Base-by-base conservation (phyloP, 2,329 filamentous ascomycete genomes). In the Huntiella decipiens region DNA sequence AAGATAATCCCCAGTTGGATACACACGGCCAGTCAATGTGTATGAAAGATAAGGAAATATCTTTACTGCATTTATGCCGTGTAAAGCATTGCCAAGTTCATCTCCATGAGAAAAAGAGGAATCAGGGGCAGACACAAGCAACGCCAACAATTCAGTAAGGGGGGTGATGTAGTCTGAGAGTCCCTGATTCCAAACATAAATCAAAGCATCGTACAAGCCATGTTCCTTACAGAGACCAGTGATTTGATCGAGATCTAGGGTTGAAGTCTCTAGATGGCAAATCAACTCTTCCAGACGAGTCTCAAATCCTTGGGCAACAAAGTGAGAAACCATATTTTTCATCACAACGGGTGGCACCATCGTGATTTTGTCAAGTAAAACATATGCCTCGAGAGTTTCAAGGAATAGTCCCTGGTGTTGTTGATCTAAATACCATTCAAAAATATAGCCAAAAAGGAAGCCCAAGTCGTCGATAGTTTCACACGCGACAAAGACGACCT, bases 41-140 rank as follows among this genome's bases (percentile, higher is more conserved):
- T 93, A 96, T 0, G 91, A 92, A 5, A 98, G 69, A 56, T 95
- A 98, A 0, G 91, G 84, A 54, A 95, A 98, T 51, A 95, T 77
- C 58, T 96, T 98, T 59, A 83, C 72, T 2, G 84, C 86, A 54
- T 85, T 81, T 19, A 78, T 71, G 47, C 73, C 70, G 54, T 73
- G 73, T 8, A 73, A 67, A 44, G 79, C 74, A 45, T 73, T 67
- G 15, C 39, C 39, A 32, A 45, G 38, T 35, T 67, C 68, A 6
- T 70, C 59, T 34, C 66, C 59, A 4, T 19, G 3, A 35, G 35
- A n/a, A 6, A 45, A 13, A 47, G 66, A 65, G 48, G 74, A 68
- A 8, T 70, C 70, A 46, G 70, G 67, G n/a, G 73, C 60, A 22
- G 67, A 74, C 53, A 71, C 63, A 31, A 82, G 59, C n/a, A 95